Base-by-base conservation (phyloP, 257 asterid genomes). In the Fraxinus pennsylvanica region DNA sequence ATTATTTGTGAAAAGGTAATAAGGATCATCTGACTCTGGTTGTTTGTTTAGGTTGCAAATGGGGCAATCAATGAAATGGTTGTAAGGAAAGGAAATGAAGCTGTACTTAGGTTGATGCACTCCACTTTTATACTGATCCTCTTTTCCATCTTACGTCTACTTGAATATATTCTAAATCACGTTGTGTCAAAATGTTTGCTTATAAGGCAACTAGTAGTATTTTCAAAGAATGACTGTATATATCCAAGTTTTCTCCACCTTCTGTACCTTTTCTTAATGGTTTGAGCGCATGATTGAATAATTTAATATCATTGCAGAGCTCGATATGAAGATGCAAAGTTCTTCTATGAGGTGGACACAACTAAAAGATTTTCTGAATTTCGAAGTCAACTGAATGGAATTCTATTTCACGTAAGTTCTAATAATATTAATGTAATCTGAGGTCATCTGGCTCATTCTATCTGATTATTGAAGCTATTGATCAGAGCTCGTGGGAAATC, bases 321-420 rank as follows among this genome's bases (percentile, higher is more conserved):
- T 82, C 92, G 99, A 50, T 95, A 90, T 84, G 99, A 95, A 86
- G 99, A 95, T 88, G 99, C 99, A 29, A 95, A 93, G 84, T 95
- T 93, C 85, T 95, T 95, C 90, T 95, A 93, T 83, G 96, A 86
- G 90, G 81, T 88, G 96, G 99, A 95, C 85, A 93, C 96, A 47
- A 88, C 94, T 81, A 93, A 84, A 85, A 88, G 88, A 78, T 91
- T 89, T 86, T 91, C 97, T 50, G 99, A 95, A 83, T 95, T 93
- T 74, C 91, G 91, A 72, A 71, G 84, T 83, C 98, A 93, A 84
- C 85, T 95, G 84, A 89, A 91, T 84, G 97, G 97, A 76, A 95
- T 95, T 84, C 96, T 95, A 79, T 95, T 95, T 88, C 99, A 95
- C 81, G 98, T 95, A 87, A 90, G 97, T 85, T 82, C 67, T 54